These are phyloP conservation scores for Cucurbita argyrosperma DNA, from an alignment of 306 rosid species.

Conservation along the genomic window DNA sequence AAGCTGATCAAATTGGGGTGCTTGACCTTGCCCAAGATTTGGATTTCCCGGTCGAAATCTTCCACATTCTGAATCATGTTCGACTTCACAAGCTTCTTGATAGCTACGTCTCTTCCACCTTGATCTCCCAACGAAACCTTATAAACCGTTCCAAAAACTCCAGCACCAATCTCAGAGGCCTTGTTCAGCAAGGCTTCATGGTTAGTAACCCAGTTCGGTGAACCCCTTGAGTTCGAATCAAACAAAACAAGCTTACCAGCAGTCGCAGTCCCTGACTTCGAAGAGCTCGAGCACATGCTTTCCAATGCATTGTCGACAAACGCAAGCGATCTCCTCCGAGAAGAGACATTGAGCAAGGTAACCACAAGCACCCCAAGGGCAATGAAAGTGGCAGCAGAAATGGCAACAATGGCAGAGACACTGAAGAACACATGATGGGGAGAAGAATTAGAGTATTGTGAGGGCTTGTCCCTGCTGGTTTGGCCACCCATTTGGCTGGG, in stretches of 20 bases:
- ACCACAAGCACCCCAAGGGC: constrained; percentile 55
- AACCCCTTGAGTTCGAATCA: constrained; percentile 23
- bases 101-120: constrained; percentile 44
- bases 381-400: constrained; percentile 56
- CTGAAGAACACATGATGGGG: constrained; percentile 60
- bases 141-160: constrained; percentile 81
- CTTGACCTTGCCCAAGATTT: constrained; percentile 42
- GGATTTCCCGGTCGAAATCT: constrained; percentile 52
- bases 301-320: constrained; percentile 74
- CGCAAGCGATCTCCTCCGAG: constrained; percentile 42
- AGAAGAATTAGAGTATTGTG: constrained; percentile 2
- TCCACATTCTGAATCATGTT: constrained; percentile 48
- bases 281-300: constrained; percentile 65
- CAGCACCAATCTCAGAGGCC: constrained; percentile 73
- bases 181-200: constrained; percentile 54
- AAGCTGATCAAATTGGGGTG: constrained; percentile 42
- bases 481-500: constrained; percentile 28
- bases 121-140: constrained; percentile 54
- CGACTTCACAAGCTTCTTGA: constrained; percentile 55
- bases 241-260: constrained; percentile 69
- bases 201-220: constrained; percentile 26
- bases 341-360: constrained; percentile 52
- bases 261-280: constrained; percentile 43
- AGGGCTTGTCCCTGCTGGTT: constrained; percentile 2
- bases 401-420: constrained; percentile 67